Percentiles rank a stretch among this genome's conserved stretches.
phyloP scores from a whole-genome alignment of 192 early-diverging fungal genomes.

The Coemansia asiatica region DNA sequence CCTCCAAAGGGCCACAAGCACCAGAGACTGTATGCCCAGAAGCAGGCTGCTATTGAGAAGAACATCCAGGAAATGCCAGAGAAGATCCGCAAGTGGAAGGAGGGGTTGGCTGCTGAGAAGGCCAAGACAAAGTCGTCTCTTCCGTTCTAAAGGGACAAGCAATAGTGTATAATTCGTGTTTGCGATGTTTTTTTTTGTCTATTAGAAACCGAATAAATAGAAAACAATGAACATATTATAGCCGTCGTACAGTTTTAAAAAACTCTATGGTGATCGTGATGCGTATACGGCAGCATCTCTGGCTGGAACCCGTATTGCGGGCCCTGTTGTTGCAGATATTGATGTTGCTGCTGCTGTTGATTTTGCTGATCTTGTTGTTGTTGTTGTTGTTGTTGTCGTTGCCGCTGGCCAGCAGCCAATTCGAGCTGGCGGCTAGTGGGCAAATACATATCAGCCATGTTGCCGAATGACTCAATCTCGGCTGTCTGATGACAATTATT shows the following conservation, averaged over 20 bases:
- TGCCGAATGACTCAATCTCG: conserved; percentile 2
- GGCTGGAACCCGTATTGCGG: conserved; percentile 8
- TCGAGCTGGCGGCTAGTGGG: neutral
- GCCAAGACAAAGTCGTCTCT: conserved; percentile 42
- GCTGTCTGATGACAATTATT: no score
- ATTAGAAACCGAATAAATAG: no score
- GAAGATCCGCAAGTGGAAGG: conserved; percentile 57
- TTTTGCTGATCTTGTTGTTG: no score
- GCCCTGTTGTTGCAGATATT: neutral
- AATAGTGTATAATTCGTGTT: no score
- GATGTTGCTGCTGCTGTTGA: neutral
- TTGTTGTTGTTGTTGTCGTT: no score
- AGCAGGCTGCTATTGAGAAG: conserved; percentile 45
- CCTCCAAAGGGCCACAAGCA: conserved; percentile 57
- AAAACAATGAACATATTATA: neutral
- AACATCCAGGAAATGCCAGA: conserved; percentile 54
- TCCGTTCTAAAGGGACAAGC: conserved; percentile 54
- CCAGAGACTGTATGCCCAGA: conserved; percentile 41
- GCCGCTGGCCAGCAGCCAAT: neutral
- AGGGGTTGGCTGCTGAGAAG: conserved; percentile 47
- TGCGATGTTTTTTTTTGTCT: no score
- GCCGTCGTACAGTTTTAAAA: conserved; percentile 13
- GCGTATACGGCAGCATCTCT: conserved; percentile 2
- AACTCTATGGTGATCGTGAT: conserved; percentile 13
- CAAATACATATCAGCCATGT: conserved; percentile 10